These are phyloP conservation scores for Camellia lanceoleosa DNA, from an alignment of 148 eudicot species.

Conservation along the genomic window DNA sequence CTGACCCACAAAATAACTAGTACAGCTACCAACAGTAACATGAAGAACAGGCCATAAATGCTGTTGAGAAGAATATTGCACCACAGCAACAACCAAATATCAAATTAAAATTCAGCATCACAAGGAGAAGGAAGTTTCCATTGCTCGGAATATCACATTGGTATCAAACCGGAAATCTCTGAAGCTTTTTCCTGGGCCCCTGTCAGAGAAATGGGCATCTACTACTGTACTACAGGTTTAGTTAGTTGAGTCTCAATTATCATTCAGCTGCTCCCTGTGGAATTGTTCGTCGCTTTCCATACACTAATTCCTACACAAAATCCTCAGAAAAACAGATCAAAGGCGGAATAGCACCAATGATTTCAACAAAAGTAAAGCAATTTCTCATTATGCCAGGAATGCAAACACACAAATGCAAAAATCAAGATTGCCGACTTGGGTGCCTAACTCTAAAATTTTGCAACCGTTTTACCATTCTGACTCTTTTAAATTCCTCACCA, in stretches of 20 bases:
- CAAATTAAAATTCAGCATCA: slow-evolving; percentile 14
- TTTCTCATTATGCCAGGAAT: background rate
- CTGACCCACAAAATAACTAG: background rate
- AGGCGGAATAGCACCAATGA: background rate
- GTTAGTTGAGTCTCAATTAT: slow-evolving; percentile 45
- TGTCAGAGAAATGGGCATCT: slow-evolving; percentile 34
- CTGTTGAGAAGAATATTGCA: no score
- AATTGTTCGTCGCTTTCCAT: slow-evolving; percentile 79
- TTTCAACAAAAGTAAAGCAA: background rate
- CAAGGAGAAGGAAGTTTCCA: slow-evolving; percentile 51
- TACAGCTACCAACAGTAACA: slow-evolving; percentile 2
- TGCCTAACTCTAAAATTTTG: background rate
- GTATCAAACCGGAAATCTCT: slow-evolving; percentile 67
- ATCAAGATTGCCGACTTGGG: background rate
- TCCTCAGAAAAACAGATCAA: slow-evolving; percentile 6
- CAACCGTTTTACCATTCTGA: background rate
- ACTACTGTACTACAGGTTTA: slow-evolving; percentile 32
- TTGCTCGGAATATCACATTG: slow-evolving; percentile 47
- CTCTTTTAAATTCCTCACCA: background rate
- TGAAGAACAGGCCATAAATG: slow-evolving; percentile 1
- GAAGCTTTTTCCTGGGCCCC: slow-evolving; percentile 63
- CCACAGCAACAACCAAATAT: background rate
- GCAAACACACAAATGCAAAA: background rate
- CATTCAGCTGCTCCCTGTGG: slow-evolving; percentile 56
- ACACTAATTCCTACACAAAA: slow-evolving; percentile 51